Base-by-base conservation (phyloP, 257 asterid genomes). In the Anisodus tanguticus region DNA sequence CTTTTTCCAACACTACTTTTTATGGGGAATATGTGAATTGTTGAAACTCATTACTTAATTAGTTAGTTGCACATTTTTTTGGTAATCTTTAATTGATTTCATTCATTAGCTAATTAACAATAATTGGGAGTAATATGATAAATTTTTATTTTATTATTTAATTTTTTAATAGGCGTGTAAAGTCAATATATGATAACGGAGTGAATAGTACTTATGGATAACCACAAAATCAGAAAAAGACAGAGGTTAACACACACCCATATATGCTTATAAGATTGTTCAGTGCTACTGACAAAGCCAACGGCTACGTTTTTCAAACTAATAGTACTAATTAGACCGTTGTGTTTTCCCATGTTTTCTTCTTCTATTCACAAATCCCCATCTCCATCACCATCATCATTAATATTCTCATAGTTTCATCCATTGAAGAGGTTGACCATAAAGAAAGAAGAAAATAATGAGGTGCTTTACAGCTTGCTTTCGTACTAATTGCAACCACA, bases 391-490 rank as follows among this genome's bases (percentile, higher is more conserved):
- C n/a, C 5, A 37, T 66, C 47, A 66, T 31, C 35, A 31, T 31
- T 31, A 31, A 31, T 31, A 31, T 31, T 31, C 35, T 31, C 62
- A 57, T 13, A 57, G 2, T 17, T 68, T 43, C 54, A 6, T n/a
- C 47, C 77, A 39, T 41, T 66, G 17, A 79, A 84, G 9, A 37
- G 35, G 13, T 11, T n/a, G 39, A 51, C 17, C 45, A 54, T n/a
- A 12, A 9, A 35, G 74, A 31, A 12, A 79, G 35, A 74, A 15
- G 49, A 57, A 37, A 26, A 82, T 63, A 67, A 91, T 91, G 94
- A 86, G 89, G 76, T 91, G 92, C 72, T 87, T 91, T 76, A 78
- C 88, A 82, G 58, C 86, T 45, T 88, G 91, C 81, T 91, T 88
- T 72, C 60, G 87, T 43, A 87, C 76, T 17, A n/a, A 26, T 69